These are phyloP conservation scores for Dipodascus geniculatus DNA, from an alignment of 805 yeast species.

Conservation along the genomic window DNA sequence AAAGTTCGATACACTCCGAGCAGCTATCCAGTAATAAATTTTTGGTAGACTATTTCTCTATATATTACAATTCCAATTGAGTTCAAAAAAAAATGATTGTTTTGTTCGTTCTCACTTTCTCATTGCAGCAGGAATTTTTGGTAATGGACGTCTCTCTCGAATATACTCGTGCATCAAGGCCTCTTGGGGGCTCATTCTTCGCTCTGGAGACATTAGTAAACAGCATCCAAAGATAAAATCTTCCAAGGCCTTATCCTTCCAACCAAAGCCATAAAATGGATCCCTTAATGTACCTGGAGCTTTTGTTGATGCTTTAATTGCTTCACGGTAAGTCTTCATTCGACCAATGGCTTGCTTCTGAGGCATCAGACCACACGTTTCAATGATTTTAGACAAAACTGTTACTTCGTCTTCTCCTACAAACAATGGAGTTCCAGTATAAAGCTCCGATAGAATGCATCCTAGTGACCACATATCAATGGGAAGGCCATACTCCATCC, in stretches of 20 bases:
- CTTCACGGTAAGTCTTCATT: neutral
- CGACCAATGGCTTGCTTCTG: neutral
- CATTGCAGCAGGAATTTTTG: neutral
- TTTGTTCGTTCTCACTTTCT: neutral
- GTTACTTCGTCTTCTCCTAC: constrained; percentile 75
- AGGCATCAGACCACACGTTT: neutral
- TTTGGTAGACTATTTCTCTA: too few species aligned
- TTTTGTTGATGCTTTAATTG: neutral
- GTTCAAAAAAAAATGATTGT: neutral
- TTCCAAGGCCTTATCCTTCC: neutral
- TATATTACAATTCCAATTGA: too few species aligned
- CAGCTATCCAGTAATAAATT: too few species aligned
- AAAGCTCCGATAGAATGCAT: constrained; percentile 91
- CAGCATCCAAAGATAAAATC: neutral
- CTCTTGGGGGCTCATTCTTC: neutral
- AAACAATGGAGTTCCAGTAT: constrained; percentile 85
- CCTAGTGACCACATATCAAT: constrained; percentile 98
- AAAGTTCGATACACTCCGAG: too few species aligned
- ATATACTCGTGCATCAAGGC: neutral
- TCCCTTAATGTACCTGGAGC: neutral
- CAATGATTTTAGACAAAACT: neutral
- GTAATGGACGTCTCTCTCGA: neutral
- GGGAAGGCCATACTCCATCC: constrained; percentile 76
- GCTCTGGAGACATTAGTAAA: neutral
- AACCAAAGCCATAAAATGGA: neutral